Base-by-base conservation (phyloP, 768 basidiomycete species). In the Leccinum boreale region DNA sequence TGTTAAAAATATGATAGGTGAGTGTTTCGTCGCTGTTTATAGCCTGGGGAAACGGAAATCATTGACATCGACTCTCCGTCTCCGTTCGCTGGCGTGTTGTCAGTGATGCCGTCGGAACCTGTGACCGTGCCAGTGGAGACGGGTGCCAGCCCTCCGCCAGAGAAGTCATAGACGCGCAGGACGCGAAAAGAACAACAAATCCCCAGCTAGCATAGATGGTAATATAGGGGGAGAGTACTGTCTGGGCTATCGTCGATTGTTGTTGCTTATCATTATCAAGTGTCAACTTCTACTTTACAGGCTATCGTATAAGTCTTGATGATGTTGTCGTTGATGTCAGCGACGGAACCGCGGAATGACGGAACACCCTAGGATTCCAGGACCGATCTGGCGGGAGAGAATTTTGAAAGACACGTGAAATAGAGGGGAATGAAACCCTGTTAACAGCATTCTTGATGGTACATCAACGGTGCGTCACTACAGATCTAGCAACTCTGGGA, bases 1-100 rank as follows among this genome's bases (percentile, higher is more conserved):
- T 5, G 85, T 87, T 56, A 87, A 83, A 68, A 88, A 88, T 56
- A 67, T 89, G 47, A 65, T 75, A 9, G 73, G 82, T 82, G 62
- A 73, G 77, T 62, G 19, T 21, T 42, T 49, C 19, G 14, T 54
- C 49, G 35, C 57, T 59, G 12, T 12, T 65, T 55, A 52, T 59
- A 31, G 49, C 28, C 1, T 45, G 3, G 26, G 11, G 19, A 39
- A 51, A 10, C 48, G 36, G 17, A 24, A 5, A 42, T 42, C 26
- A 15, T 46, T 48, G 7, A 50, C 54, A 23, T 44, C 31, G 31
- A 47, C 49, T 23, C 19, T 51, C 45, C 39, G 44, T 14, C 47
- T 48, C 21, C 48, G 23, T 62, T 53, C 29, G 17, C 48, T 28
- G 35, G 12, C 14, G 24, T 48, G 10, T 47, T 35, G 5, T 28